phyloP scores from a whole-genome alignment of 139 green algal genomes.

The Zygnema cylindricum region DNA sequence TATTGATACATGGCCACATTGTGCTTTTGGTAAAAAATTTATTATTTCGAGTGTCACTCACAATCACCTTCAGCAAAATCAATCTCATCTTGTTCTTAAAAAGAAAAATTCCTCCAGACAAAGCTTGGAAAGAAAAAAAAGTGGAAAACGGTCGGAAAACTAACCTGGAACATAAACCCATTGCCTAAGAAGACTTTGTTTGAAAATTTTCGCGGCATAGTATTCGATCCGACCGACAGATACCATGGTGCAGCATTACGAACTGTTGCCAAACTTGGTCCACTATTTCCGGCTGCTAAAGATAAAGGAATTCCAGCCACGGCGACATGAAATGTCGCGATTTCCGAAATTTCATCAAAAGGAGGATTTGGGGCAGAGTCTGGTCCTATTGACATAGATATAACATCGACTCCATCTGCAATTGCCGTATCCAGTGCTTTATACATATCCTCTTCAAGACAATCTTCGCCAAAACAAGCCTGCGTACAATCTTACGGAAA shows the following conservation, averaged over 20 bases:
- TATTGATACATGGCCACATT: too few species aligned
- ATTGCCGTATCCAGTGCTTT: slow-evolving; percentile 17
- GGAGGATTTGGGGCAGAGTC: neutral
- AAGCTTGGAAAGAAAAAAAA: too few species aligned
- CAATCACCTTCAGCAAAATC: too few species aligned
- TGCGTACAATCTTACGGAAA: too few species aligned
- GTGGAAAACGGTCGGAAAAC: too few species aligned
- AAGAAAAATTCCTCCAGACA: too few species aligned
- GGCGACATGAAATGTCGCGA: neutral
- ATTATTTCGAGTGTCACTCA: too few species aligned
- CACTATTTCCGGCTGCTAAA: slow-evolving; percentile 27
- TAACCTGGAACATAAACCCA: too few species aligned
- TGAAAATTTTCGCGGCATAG: too few species aligned
- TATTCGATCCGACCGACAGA: slow-evolving; percentile 26
- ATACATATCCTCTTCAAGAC: neutral
- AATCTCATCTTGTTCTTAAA: too few species aligned
- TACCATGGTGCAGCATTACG: slow-evolving; percentile 38
- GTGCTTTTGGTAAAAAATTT: too few species aligned
- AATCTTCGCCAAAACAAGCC: neutral
- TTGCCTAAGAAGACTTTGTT: too few species aligned
- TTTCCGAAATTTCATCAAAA: neutral
- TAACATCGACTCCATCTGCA: slow-evolving; percentile 39
- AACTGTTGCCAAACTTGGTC: slow-evolving; percentile 1
- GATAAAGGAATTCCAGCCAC: slow-evolving; percentile 9
- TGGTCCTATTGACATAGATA: slow-evolving; percentile 5